A percentile compares a stretch with the other conserved stretches of the same genome.
These are phyloP conservation scores for Populus hybrid DNA, from an alignment of 441 rosid species.

Conservation along the genomic window DNA sequence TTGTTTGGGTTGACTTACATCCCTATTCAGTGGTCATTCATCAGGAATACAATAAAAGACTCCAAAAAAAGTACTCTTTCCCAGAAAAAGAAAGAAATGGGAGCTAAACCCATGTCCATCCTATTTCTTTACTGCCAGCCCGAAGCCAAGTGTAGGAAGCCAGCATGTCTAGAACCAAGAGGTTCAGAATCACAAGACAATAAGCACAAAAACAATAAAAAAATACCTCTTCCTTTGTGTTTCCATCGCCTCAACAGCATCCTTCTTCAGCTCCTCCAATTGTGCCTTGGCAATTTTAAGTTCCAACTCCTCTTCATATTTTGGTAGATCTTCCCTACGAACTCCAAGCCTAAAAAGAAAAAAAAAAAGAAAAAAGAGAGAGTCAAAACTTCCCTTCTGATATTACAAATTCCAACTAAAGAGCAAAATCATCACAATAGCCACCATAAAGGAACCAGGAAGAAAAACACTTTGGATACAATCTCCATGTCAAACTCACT, in stretches of 20 bases:
- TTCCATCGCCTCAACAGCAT: conserved; percentile 88
- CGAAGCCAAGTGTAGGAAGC: background rate
- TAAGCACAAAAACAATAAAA: background rate
- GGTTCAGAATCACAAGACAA: background rate
- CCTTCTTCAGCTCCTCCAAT: conserved; percentile 84
- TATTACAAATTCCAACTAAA: background rate
- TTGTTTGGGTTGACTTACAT: background rate
- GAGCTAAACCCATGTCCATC: background rate
- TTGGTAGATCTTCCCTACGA: conserved; percentile 80
- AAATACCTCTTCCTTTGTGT: conserved; percentile 78
- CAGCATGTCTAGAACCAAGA: background rate
- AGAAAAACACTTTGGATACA: background rate
- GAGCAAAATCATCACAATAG: background rate
- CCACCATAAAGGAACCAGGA: background rate
- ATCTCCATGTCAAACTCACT: background rate
- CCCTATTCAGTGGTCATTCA: background rate
- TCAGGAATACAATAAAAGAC: background rate
- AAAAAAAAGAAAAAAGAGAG: background rate
- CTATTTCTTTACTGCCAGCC: background rate
- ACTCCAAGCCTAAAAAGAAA: conserved; percentile 70
- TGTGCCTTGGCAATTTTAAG: conserved; percentile 85
- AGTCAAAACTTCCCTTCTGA: background rate
- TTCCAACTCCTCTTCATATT: conserved; percentile 81
- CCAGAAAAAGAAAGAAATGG: background rate
- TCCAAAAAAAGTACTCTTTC: background rate